phyloP scores from a whole-genome alignment of 805 yeast species.

The Hanseniaspora singularis region DNA sequence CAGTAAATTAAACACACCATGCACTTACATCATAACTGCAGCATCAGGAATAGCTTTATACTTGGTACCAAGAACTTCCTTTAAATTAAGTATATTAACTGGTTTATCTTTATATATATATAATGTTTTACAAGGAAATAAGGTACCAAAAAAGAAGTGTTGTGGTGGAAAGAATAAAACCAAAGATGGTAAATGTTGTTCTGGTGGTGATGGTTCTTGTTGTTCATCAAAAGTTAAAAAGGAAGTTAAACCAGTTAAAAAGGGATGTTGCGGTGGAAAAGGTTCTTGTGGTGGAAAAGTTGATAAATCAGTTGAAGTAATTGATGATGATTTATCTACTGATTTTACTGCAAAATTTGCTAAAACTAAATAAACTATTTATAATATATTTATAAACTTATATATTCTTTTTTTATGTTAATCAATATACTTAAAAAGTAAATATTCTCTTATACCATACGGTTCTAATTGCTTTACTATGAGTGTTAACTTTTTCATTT shows the following conservation, averaged over 20 bases:
- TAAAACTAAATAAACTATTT: conserved; percentile 1
- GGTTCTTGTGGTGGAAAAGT: neutral
- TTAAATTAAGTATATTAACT: conserved; percentile 6
- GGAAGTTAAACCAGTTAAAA: neutral
- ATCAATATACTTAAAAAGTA: neutral
- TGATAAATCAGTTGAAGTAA: neutral
- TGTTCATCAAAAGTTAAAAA: neutral
- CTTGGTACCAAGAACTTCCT: conserved; percentile 1
- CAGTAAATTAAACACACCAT: conserved; percentile 8
- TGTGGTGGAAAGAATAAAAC: conserved; percentile 13
- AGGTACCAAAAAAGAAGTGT: conserved; percentile 14
- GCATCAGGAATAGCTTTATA: neutral
- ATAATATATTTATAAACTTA: too few relatives aligned
- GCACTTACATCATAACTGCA: conserved; percentile 3
- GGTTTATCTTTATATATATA: conserved; percentile 2
- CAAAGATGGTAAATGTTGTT: conserved; percentile 10
- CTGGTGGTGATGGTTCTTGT: conserved; percentile 10
- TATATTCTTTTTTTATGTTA: neutral
- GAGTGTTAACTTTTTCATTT: neutral
- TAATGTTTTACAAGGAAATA: neutral
- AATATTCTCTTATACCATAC: neutral
- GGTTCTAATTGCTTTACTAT: too few relatives aligned
- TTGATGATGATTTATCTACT: conserved; percentile 5
- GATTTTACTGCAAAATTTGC: conserved; percentile 11
- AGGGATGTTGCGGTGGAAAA: conserved; percentile 6